A percentile compares a stretch with the other conserved stretches of the same genome.
Conservation (phyloP, 306 rosid species). For the Sicyos baderoa region DNA sequence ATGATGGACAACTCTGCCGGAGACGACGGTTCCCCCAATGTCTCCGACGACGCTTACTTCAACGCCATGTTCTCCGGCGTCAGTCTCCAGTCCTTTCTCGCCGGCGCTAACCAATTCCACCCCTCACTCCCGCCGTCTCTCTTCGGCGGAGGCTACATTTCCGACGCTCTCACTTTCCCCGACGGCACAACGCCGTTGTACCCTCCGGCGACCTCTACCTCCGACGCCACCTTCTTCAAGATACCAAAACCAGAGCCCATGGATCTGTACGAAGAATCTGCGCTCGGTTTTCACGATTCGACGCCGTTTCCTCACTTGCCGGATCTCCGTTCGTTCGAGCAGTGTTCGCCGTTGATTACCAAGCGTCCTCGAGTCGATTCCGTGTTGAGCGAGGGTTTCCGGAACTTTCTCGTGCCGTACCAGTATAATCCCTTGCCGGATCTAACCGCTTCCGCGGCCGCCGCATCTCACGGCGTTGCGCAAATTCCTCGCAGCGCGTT, state of each 20-base stretch:
- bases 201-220: neutral
- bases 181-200: neutral
- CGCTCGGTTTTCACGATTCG: neutral
- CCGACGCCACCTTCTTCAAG: neutral
- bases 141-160: conserved; percentile 2
- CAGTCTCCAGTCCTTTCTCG: conserved; percentile 43
- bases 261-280: neutral
- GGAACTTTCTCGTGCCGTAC: conserved; percentile 10
- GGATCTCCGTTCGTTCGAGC: conserved; percentile 31
- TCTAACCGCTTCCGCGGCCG: conserved; percentile 1
- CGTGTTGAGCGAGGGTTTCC: neutral
- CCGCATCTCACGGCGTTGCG: no score
- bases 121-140: neutral
- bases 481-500: conserved; percentile 19
- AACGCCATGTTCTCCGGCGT: conserved; percentile 45
- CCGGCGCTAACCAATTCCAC: conserved; percentile 14
- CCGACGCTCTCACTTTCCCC: conserved; percentile 18
- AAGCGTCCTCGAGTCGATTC: conserved; percentile 32
- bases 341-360: neutral
- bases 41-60: conserved; percentile 21
- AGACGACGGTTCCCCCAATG: conserved; percentile 1
- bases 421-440: conserved; percentile 6
- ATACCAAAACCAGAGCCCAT: conserved; percentile 30
- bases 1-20: conserved; percentile 21
- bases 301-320: conserved; percentile 35